A percentile compares a stretch with the other conserved stretches of the same genome.
These are phyloP conservation scores for Colletotrichum magnum DNA, from an alignment of 2,329 filamentous ascomycete species.

Conservation along the genomic window DNA sequence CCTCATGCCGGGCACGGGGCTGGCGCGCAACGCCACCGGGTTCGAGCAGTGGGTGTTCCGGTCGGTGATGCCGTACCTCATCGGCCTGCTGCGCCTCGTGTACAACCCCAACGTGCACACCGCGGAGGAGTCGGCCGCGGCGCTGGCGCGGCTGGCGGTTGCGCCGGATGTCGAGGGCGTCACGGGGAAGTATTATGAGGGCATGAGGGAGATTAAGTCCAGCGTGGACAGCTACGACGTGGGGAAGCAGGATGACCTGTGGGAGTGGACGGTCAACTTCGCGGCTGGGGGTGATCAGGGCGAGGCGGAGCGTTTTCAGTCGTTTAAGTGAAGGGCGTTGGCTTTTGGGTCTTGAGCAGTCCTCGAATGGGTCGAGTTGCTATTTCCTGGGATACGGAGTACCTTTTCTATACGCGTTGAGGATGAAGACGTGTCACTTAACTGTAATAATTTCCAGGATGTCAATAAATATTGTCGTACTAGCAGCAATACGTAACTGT, in stretches of 20 bases:
- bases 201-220: conserved; percentile 53
- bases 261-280: conserved; percentile 60
- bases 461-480: too few relatives aligned
- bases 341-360: too few relatives aligned
- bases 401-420: too few relatives aligned
- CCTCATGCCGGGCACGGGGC: conserved; percentile 62
- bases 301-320: not conserved
- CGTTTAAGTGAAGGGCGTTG: not conserved
- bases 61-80: conserved; percentile 51
- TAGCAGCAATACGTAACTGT: too few relatives aligned
- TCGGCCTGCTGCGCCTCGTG: conserved; percentile 53
- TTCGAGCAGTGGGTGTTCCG: conserved; percentile 52
- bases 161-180: conserved; percentile 49
- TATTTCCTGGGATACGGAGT: too few relatives aligned
- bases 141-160: conserved; percentile 57
- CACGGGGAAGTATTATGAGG: conserved; percentile 62
- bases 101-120: conserved; percentile 54
- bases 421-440: too few relatives aligned
- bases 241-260: conserved; percentile 63
- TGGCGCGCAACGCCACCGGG: conserved; percentile 51
- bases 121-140: conserved; percentile 54
- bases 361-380: too few relatives aligned
- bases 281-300: not conserved
- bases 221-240: conserved; percentile 60
- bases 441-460: too few relatives aligned